A percentile compares a stretch with the other conserved stretches of the same genome.
Evolutionary conservation across 148 eudicot species (phyloP).

Genomic region (Chenopodium berlandieri): DNA sequence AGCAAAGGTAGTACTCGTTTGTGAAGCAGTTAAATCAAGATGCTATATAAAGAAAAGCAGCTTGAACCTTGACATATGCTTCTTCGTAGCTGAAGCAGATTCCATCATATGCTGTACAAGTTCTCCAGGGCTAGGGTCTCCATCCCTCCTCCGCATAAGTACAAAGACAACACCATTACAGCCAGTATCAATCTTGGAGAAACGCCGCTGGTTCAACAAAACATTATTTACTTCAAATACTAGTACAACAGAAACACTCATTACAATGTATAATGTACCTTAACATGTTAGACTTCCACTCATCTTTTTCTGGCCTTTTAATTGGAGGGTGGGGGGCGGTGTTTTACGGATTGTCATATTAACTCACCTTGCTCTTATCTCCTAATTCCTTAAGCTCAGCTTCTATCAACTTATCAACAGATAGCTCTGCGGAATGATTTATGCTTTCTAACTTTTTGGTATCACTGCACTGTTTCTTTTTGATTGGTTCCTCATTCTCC

Average conservation of each 20-base stretch:
- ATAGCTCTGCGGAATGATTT: slow-evolving; percentile 41
- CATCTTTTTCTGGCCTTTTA: neutral
- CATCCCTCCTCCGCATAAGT: slow-evolving; percentile 74
- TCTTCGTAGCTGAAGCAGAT: slow-evolving; percentile 69
- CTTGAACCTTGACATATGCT: slow-evolving; percentile 78
- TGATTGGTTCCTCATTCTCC: slow-evolving; percentile 48
- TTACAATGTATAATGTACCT: neutral
- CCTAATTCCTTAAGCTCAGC: slow-evolving; percentile 80
- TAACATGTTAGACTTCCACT: neutral
- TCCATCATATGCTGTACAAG: slow-evolving; percentile 84
- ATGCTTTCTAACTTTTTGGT: slow-evolving; percentile 28
- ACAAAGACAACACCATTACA: slow-evolving; percentile 91
- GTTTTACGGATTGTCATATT: neutral
- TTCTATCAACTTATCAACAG: slow-evolving; percentile 84
- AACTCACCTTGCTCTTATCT: slow-evolving; percentile 82
- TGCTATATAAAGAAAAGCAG: neutral
- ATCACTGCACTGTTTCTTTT: slow-evolving; percentile 58
- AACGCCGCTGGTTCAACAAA: slow-evolving; percentile 65
- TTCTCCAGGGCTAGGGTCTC: slow-evolving; percentile 77
- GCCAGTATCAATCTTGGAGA: slow-evolving; percentile 76
- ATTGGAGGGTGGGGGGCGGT: neutral
- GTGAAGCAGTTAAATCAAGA: neutral
- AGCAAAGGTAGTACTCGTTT: neutral
- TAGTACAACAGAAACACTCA: slow-evolving; percentile 1
- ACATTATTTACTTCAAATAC: slow-evolving; percentile 1